Conservation (phyloP, 257 asterid species). For the Scutellaria galericulata region DNA sequence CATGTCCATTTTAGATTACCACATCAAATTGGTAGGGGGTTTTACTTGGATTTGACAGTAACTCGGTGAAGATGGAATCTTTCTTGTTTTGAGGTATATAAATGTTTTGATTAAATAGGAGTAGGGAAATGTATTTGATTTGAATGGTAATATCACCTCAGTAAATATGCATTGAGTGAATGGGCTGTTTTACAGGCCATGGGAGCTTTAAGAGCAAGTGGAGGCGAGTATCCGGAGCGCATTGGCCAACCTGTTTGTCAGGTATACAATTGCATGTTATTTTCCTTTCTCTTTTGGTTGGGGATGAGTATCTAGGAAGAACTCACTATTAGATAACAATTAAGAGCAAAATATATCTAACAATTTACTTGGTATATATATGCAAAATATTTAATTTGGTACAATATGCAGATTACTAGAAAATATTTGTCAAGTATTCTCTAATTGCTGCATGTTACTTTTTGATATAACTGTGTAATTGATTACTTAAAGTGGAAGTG, state of each 20-base stretch:
- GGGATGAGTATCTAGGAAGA: background rate
- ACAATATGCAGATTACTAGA: background rate
- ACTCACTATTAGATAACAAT: background rate
- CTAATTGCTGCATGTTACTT: background rate
- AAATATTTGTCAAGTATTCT: background rate
- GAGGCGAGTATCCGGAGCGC: constrained; percentile 82
- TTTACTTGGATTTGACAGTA: constrained; percentile 16
- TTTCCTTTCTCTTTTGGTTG: background rate
- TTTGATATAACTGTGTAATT: constrained; percentile 4
- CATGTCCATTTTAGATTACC: constrained; percentile 24
- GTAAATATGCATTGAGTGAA: constrained; percentile 38
- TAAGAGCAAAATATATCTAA: background rate
- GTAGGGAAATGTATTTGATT: constrained; percentile 17
- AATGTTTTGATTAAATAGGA: constrained; percentile 23
- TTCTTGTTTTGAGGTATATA: constrained; percentile 23
- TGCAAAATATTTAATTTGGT: background rate
- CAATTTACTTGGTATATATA: background rate
- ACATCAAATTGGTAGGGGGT: constrained; percentile 28
- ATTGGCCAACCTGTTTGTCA: constrained; percentile 80
- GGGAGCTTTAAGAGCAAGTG: constrained; percentile 69
- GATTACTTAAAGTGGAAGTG: constrained; percentile 10
- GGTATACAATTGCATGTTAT: constrained; percentile 46
- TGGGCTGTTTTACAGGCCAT: constrained; percentile 52
- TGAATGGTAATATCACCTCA: constrained; percentile 22
- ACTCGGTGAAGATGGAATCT: constrained; percentile 22